Percentiles rank a stretch among this genome's conserved stretches.
These are phyloP conservation scores for Auricularia heimuer DNA, from an alignment of 768 basidiomycete genomes.

Conservation along the genomic window DNA sequence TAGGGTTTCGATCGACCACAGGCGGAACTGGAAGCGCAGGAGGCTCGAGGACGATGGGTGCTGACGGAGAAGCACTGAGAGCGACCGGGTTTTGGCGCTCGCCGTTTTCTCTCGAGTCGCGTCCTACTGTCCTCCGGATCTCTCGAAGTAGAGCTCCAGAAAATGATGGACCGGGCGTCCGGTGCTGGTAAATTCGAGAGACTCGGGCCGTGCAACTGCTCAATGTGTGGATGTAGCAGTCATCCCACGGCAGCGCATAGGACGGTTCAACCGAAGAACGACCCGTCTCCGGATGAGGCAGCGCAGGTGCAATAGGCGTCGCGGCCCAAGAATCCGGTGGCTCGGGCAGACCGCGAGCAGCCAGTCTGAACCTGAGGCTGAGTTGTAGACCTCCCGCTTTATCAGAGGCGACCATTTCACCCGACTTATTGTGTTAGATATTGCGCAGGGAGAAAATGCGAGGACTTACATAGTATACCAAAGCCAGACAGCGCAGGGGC, in stretches of 20 bases:
- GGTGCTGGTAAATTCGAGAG: neutral
- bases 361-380: neutral
- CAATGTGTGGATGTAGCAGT: neutral
- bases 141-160: neutral
- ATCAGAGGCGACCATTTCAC: no score
- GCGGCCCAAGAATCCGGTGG: neutral
- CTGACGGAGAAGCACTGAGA: no score
- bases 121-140: no score
- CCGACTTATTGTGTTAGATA: no score
- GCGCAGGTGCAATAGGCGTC: neutral
- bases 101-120: no score
- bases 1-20: no score
- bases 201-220: neutral
- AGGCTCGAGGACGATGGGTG: no score
- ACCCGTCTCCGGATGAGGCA: neutral
- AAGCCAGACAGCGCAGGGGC: neutral
- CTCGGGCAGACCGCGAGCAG: neutral
- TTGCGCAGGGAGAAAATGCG: neutral
- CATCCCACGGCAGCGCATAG: neutral
- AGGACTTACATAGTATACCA: neutral
- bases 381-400: neutral
- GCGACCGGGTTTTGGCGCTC: no score
- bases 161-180: neutral
- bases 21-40: no score
- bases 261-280: neutral